Conservation (phyloP, 768 basidiomycete genomes). For the Tulasnella sp. region DNA sequence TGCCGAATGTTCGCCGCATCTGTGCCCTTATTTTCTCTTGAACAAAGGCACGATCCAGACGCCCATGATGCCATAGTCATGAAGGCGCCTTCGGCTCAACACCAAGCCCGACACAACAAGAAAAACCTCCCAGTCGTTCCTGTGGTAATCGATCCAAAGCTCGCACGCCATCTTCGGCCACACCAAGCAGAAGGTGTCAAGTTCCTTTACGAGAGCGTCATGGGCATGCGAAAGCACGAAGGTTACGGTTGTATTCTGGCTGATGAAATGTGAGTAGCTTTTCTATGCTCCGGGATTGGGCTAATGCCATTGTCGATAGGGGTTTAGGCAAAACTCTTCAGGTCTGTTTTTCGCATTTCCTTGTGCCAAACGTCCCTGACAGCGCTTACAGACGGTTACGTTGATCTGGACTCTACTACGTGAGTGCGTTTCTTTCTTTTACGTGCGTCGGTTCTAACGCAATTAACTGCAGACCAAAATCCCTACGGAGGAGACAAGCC, state of each 20-base stretch:
- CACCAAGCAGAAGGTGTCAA: conserved; percentile 77
- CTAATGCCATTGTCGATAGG: conserved; percentile 34
- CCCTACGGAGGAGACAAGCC: conserved; percentile 50
- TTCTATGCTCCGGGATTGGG: not conserved
- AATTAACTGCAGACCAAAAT: conserved; percentile 53
- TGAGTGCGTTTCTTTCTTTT: conserved; percentile 27
- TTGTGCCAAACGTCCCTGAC: not conserved
- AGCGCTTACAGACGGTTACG: conserved; percentile 59
- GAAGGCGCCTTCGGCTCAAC: conserved; percentile 60
- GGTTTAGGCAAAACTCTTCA: conserved; percentile 95
- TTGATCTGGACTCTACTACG: conserved; percentile 88
- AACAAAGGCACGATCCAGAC: conserved; percentile 59
- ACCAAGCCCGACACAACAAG: conserved; percentile 56
- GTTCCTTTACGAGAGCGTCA: conserved; percentile 93
- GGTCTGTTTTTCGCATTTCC: conserved; percentile 25
- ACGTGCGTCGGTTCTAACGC: not conserved
- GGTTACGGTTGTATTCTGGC: conserved; percentile 90
- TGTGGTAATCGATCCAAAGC: conserved; percentile 85
- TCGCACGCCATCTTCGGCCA: conserved; percentile 62
- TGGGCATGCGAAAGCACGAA: conserved; percentile 85
- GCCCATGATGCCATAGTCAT: conserved; percentile 74
- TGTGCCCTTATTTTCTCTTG: not conserved
- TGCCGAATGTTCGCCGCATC: not conserved
- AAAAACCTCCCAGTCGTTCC: conserved; percentile 57
- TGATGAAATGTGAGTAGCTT: conserved; percentile 68